Evolutionary conservation across 345 rosid species (phyloP).

Genomic region (Citrus maxima): DNA sequence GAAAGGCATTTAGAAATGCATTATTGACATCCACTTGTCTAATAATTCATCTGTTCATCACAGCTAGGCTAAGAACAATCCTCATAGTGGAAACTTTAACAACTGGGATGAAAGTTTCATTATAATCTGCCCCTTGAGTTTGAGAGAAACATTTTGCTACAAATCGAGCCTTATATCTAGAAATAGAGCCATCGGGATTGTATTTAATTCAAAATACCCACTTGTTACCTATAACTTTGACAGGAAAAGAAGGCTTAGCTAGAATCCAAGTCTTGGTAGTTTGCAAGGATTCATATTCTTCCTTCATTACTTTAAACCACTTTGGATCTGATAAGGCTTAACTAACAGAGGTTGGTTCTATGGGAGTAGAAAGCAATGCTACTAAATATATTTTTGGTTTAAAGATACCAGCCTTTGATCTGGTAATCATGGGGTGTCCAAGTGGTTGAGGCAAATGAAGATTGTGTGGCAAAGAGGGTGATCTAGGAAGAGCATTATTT

Average conservation of each 20-base stretch:
- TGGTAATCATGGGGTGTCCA: no score
- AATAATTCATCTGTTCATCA: not conserved
- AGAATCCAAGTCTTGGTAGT: not conserved
- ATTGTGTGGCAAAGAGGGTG: no score
- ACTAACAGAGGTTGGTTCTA: not conserved
- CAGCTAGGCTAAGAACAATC: not conserved
- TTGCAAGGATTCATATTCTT: rapidly evolving
- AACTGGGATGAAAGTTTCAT: not conserved
- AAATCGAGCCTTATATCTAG: not conserved
- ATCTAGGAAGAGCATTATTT: no score
- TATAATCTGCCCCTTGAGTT: not conserved
- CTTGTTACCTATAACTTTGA: not conserved
- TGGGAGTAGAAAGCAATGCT: no score
- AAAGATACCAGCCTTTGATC: no score
- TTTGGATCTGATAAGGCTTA: not conserved
- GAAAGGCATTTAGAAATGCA: no score
- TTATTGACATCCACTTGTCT: not conserved
- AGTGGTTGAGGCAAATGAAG: no score
- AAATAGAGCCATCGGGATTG: not conserved
- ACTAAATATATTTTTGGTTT: no score
- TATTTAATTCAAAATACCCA: not conserved
- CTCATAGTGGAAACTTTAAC: not conserved
- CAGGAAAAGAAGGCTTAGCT: not conserved
- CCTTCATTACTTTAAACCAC: not conserved
- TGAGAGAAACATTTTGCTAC: not conserved